Evolutionary conservation across 2,329 filamentous ascomycete species (phyloP).

Genomic region (Penicillium brasilianum): DNA sequence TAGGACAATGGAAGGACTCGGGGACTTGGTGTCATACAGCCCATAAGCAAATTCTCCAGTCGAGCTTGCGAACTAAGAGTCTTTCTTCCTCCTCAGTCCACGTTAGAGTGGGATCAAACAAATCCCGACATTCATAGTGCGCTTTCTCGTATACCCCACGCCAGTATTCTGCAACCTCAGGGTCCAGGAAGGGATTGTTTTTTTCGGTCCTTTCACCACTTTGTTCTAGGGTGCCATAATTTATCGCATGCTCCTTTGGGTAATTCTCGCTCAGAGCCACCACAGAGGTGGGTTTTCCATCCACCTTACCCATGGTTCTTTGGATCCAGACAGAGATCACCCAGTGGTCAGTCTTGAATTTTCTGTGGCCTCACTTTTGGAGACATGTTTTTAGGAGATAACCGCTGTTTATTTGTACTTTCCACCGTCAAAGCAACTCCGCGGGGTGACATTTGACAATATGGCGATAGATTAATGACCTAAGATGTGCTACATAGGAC

Average conservation of each 20-base stretch:
- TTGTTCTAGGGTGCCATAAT: background rate
- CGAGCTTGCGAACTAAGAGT: background rate
- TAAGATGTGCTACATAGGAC: background rate
- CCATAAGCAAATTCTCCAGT: slow-evolving; percentile 3
- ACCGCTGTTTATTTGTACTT: background rate
- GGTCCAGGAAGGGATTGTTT: slow-evolving; percentile 53
- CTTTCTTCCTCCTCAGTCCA: slow-evolving; percentile 43
- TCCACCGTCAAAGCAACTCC: background rate
- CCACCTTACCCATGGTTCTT: background rate
- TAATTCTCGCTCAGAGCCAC: background rate
- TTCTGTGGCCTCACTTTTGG: background rate
- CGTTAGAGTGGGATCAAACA: slow-evolving; percentile 45
- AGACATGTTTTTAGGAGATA: too few relatives aligned
- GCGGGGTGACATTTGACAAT: background rate
- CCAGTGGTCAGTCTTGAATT: background rate
- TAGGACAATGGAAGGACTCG: slow-evolving; percentile 20
- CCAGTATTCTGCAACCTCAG: slow-evolving; percentile 60
- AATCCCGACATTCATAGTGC: slow-evolving; percentile 52
- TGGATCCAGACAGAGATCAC: background rate
- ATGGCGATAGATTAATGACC: background rate
- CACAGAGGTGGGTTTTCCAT: background rate
- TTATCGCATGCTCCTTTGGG: background rate
- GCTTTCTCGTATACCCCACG: slow-evolving; percentile 60
- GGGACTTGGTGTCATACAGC: slow-evolving; percentile 26
- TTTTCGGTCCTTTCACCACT: background rate